Percentiles rank a stretch among this genome's conserved stretches.
Evolutionary conservation across 257 asterid genomes (phyloP).

Genomic region (Gentiana macrophylla): DNA sequence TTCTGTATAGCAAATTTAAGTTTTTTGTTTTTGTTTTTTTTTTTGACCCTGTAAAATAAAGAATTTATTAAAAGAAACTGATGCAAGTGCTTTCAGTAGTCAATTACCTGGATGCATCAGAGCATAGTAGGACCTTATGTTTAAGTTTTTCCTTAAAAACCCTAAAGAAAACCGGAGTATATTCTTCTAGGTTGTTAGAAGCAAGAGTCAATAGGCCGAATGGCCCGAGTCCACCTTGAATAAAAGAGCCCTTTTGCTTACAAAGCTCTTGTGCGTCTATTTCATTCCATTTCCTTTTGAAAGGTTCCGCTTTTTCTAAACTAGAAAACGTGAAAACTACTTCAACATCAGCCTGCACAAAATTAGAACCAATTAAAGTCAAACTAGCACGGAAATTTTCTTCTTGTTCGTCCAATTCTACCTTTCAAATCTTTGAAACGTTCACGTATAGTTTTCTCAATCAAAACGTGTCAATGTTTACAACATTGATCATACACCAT

Average conservation of each 20-base stretch:
- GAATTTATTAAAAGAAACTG: no score
- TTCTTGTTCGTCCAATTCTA: no score
- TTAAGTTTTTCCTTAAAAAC: conserved; percentile 15
- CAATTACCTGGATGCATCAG: conserved; percentile 26
- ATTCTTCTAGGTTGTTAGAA: conserved; percentile 24
- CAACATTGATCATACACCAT: no score
- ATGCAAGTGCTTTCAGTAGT: no score
- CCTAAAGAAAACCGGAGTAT: conserved; percentile 35
- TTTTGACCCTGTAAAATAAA: no score
- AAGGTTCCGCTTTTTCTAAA: conserved; percentile 35
- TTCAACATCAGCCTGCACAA: conserved; percentile 37
- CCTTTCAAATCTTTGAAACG: no score
- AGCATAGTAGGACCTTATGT: conserved; percentile 25
- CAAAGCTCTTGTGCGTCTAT: conserved; percentile 35
- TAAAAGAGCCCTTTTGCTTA: conserved; percentile 22
- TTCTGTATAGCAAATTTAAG: no score
- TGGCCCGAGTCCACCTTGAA: conserved; percentile 43
- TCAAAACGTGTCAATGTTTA: no score
- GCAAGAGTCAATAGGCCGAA: conserved; percentile 41
- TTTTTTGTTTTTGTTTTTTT: no score
- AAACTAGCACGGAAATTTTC: no score
- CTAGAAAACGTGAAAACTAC: conserved; percentile 27
- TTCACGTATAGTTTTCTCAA: no score
- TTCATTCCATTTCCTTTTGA: conserved; percentile 22
- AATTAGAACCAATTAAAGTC: no score